Conservation (phyloP, 768 basidiomycete species). For the Paxillus involutus region DNA sequence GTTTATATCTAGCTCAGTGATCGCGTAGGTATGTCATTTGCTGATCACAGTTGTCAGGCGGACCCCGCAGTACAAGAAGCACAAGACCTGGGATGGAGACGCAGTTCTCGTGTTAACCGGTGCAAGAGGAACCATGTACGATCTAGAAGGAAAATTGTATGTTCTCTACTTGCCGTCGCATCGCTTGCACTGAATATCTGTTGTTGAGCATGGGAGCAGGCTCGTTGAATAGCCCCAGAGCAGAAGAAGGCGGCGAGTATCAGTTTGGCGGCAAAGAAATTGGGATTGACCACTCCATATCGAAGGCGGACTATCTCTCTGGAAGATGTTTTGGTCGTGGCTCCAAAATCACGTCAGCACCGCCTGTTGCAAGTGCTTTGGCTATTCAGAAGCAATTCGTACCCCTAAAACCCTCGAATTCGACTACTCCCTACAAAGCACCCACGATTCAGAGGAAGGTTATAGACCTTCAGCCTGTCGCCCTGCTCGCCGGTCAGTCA, state of each 20-base stretch:
- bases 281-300: conserved; percentile 60
- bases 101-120: conserved; percentile 57
- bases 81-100: conserved; percentile 91
- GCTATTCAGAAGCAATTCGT: conserved; percentile 30
- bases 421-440: conserved; percentile 19
- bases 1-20: background rate
- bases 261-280: conserved; percentile 57
- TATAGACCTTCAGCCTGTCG: conserved; percentile 42
- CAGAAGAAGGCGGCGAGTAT: conserved; percentile 37
- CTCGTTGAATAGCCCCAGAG: conserved; percentile 42
- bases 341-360: conserved; percentile 16
- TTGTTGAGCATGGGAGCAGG: conserved; percentile 46
- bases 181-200: background rate
- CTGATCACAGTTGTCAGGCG: conserved; percentile 43
- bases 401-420: conserved; percentile 30
- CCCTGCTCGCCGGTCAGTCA: conserved; percentile 27
- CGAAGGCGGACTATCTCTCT: conserved; percentile 56
- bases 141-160: conserved; percentile 66
- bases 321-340: conserved; percentile 61
- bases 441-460: conserved; percentile 25
- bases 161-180: conserved; percentile 17
- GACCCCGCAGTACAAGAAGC: conserved; percentile 71
- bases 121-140: conserved; percentile 51
- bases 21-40: background rate
- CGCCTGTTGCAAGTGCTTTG: conserved; percentile 23